Evolutionary conservation across 257 asterid genomes (phyloP), one percentile per base, ranked within the genome.

Genomic region (Ilex asprella): DNA sequence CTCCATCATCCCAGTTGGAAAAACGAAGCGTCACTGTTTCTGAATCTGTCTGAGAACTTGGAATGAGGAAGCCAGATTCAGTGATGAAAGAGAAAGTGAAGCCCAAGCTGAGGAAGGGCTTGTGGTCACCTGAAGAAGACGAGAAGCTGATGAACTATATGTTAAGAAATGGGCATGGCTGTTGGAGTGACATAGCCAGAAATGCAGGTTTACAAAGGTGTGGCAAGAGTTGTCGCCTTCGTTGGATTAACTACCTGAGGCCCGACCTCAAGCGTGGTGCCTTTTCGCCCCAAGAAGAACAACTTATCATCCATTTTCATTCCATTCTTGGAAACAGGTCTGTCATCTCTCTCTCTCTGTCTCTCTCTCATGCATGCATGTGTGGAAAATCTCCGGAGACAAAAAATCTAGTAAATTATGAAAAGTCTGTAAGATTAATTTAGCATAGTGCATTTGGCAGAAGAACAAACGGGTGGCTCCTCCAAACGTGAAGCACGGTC

Each of bases 201-300:
- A 86, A 89, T 67, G 97, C 95, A 0, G 89, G 89, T 2, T 70
- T 89, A 2, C 86, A 67, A 67, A 78, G 96, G 57, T 89, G 96
- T 59, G 96, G 96, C 0, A 89, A 89, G 70, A 89, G 96, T 58
- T 86, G 96, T 61, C 82, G 96, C 2, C 81, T 89, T 2, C 70
- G 96, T 2, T 88, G 96, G 96, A 86, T 86, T 55, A 89, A 89
- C 58, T 89, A 89, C 69, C 82, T 89, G 56, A 54, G 97, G 29
- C 97, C 97, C 0, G 97, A 89, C 67, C 95, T 89, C 55, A 89
- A 86, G 30, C 84, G 94, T 0, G 95, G 95, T 27, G 97, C 97
- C 1, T 81, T 89, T 73, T 86, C 97, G 2, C 78, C 78, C 30
- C 95, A 82, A 52, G 97, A 89, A 75, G 94, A 89, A 68, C 67